These are phyloP conservation scores for Meredithiella fracta DNA, from an alignment of 2,329 filamentous ascomycete species.

Conservation along the genomic window DNA sequence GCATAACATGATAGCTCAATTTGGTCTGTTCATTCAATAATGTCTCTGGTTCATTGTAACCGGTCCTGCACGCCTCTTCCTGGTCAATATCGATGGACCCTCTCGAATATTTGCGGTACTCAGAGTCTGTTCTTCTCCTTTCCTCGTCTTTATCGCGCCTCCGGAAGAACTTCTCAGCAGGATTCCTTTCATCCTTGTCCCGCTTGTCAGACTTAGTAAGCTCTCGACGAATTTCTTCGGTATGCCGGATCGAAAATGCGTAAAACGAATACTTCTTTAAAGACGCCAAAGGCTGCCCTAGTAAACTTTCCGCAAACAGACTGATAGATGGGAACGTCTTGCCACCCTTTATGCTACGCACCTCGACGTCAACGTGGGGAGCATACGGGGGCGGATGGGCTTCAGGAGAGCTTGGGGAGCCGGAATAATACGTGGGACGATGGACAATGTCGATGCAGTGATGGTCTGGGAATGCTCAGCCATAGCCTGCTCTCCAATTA, in stretches of 20 bases:
- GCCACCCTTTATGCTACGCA: conserved; percentile 43
- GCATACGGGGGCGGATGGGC: conserved; percentile 34
- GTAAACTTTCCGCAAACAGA: conserved; percentile 36
- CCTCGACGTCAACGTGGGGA: conserved; percentile 38
- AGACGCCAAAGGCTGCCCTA: conserved; percentile 23
- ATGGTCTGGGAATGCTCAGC: conserved; percentile 41
- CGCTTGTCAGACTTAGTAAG: not conserved
- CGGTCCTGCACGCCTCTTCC: no score
- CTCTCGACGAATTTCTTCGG: conserved; percentile 9
- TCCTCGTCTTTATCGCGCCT: no score
- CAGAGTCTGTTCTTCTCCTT: no score
- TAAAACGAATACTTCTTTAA: conserved; percentile 27
- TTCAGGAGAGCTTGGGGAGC: conserved; percentile 47
- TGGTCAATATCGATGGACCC: no score
- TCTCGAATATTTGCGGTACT: no score
- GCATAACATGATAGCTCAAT: conserved; percentile 24
- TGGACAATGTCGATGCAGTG: conserved; percentile 40
- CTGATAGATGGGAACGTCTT: conserved; percentile 37
- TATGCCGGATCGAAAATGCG: conserved; percentile 35
- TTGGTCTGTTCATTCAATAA: not conserved
- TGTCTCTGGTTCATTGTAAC: not conserved
- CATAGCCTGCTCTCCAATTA: conserved; percentile 45
- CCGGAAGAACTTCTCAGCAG: no score
- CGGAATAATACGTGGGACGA: conserved; percentile 43
- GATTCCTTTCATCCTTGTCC: not conserved